Evolutionary conservation across 371 early-diverging fungal species (phyloP), one percentile per base, ranked within the genome.

Genomic region (Mucor lusitanicus): DNA sequence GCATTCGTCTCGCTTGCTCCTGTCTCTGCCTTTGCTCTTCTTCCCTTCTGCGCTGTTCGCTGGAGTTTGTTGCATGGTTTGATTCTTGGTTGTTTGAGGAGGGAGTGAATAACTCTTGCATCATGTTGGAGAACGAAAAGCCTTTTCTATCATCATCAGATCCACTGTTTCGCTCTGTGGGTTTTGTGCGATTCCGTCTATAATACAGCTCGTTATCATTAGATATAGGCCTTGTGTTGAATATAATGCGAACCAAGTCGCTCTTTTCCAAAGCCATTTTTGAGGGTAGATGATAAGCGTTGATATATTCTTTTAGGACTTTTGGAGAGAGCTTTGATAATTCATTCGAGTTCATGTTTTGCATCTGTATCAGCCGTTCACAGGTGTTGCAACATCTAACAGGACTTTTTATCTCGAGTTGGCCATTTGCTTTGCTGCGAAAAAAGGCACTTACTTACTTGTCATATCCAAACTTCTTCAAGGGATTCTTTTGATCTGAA

Each of bases 401-500:
- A 33, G 74, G 77, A 32, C 82, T 80, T 59, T 21, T 59, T 12
- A 46, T 11, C 11, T 27, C 15, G 13, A 11, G 30, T 40, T 35
- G 35, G 32, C 6, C 28, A 12, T 54, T 32, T 58, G 30, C 15
- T 53, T 53, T 53, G 5, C 46, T 46, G 11, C 19, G 46, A 46
- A 17, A 54, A 32, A 19, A 61, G n/a, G 15, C 37, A 56, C 27
- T 39, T 25, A 55, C 77, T 74, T 79, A 85, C 85, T 76, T 73
- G n/a, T 75, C 70, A 67, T 82, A 83, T 27, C 84, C 84, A 73
- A 78, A 85, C 54, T 84, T 83, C 54, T 76, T 71, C 15, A 85
- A 44, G 4, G 72, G n/a, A 28, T 67, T 62, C 12, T 72, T 59
- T 21, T 82, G 65, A 15, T 77, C 70, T 9, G 84, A 81, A 33